These are phyloP conservation scores for Hordeum marinum DNA, from an alignment of 176 grass and related monocot species.

Conservation along the genomic window DNA sequence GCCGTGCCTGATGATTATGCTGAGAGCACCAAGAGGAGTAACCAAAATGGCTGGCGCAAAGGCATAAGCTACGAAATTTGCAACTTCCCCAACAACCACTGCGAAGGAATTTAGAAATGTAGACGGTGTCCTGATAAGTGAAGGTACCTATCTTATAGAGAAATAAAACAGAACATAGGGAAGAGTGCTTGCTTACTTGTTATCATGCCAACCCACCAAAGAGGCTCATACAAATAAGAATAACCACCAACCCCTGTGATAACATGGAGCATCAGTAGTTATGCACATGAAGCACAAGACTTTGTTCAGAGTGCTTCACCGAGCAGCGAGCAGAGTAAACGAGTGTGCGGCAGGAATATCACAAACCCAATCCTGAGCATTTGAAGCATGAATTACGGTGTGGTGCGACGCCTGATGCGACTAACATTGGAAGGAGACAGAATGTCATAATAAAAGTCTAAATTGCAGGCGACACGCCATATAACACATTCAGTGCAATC, in stretches of 20 bases:
- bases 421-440: background rate
- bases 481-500: background rate
- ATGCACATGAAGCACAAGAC: background rate
- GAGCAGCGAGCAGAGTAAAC: too few relatives aligned
- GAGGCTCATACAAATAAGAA: constrained; percentile 66
- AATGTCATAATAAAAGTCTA: background rate
- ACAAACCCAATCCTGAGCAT: background rate
- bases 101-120: constrained; percentile 8
- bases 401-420: background rate
- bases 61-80: constrained; percentile 89
- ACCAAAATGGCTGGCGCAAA: constrained; percentile 88
- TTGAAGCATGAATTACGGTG: background rate
- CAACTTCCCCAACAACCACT: constrained; percentile 91
- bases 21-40: constrained; percentile 86
- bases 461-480: background rate
- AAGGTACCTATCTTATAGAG: background rate
- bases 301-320: background rate
- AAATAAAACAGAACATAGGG: background rate
- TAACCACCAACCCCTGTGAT: constrained; percentile 63
- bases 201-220: constrained; percentile 87
- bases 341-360: background rate
- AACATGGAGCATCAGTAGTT: constrained; percentile 21
- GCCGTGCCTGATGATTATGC: constrained; percentile 80
- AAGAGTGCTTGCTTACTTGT: constrained; percentile 38
- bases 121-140: background rate